Conservation (phyloP, 2,329 filamentous ascomycete genomes). For the Talaromyces pinophilus region DNA sequence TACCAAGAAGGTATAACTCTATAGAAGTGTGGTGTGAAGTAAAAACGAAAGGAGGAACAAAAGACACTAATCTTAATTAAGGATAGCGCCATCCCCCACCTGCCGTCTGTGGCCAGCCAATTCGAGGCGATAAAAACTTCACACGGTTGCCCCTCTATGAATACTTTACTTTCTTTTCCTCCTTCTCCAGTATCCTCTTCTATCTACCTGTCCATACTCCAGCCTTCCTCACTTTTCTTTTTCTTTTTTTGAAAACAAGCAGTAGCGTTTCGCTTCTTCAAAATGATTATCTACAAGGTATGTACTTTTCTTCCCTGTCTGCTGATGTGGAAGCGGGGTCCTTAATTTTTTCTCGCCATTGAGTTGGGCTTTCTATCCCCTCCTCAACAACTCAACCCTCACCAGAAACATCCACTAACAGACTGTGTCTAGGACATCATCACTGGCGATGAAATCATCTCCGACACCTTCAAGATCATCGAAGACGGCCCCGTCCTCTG, state of each 20-base stretch:
- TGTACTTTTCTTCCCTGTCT: constrained; percentile 26
- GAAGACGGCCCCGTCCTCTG: constrained; percentile 76
- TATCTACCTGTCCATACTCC: constrained; percentile 20
- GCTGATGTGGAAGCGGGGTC: not conserved
- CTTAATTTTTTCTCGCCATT: not conserved
- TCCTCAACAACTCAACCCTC: not conserved
- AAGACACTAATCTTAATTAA: not conserved
- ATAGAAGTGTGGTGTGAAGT: too few relatives aligned
- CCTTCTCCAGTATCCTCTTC: not conserved
- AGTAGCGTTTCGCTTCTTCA: constrained; percentile 46
- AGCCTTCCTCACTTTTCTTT: constrained; percentile 31
- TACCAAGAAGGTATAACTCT: too few relatives aligned
- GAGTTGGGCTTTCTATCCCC: not conserved
- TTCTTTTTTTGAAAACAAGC: constrained; percentile 26
- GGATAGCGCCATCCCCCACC: constrained; percentile 18
- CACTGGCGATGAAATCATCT: constrained; percentile 92
- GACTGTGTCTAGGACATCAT: constrained; percentile 69
- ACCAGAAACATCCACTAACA: not conserved
- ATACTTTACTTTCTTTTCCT: constrained; percentile 25
- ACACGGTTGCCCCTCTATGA: constrained; percentile 28
- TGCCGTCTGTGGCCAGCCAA: constrained; percentile 13
- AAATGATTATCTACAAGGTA: constrained; percentile 75
- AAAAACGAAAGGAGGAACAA: too few relatives aligned
- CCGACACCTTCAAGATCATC: constrained; percentile 87
- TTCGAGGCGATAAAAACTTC: constrained; percentile 32